Base-by-base conservation (phyloP, 192 early-diverging fungal species). In the Coemansia sp. region DNA sequence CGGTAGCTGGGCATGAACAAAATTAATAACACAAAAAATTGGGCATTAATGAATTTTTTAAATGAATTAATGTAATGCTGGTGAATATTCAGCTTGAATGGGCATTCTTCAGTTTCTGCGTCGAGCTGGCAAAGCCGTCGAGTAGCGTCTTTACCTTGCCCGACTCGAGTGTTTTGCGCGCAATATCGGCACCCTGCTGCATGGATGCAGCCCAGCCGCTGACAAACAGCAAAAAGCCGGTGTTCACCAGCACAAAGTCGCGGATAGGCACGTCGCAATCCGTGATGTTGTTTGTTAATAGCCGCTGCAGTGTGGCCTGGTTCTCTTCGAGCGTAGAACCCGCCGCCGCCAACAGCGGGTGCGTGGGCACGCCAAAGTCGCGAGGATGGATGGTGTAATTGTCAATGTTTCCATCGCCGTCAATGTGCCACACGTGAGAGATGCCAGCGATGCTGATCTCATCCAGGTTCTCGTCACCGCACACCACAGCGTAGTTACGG, bases 161-260 rank as follows among this genome's bases (percentile, higher is more conserved):
- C 42, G 83, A 82, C 24, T 69, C 65, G 27, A 98, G 86, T 28
- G 88, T 88, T 21, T 87, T 66, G n/a, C 87, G 64, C 10, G 97
- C 94, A 29, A 94, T 62, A 33, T 67, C 38, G 1, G 94, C 93
- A 10, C 91, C 95, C 3, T 92, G 87, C 43, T 84, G 79, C 61
- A 91, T 87, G 48, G 85, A 75, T 3, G 53, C 40, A 0, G 90
- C 93, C 38, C 83, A 83, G 21, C 93, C 94, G 23, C 89, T 78
- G 32, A 97, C 86, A 27, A 85, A 87, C 63, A 97, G 73, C 48
- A 95, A 58, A 8, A 93, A 92, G 19, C 88, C 90, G 0, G 94
- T 81, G 63, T 99, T 99, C 55, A 99, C 62, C 31, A 97, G 80
- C 10, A 99, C 92, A 81, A 92, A 99, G 66, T 96, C 92, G 31